Evolutionary conservation across 1,284 basidiomycete species (phyloP).

Genomic region (Cryptococcus sp.): DNA sequence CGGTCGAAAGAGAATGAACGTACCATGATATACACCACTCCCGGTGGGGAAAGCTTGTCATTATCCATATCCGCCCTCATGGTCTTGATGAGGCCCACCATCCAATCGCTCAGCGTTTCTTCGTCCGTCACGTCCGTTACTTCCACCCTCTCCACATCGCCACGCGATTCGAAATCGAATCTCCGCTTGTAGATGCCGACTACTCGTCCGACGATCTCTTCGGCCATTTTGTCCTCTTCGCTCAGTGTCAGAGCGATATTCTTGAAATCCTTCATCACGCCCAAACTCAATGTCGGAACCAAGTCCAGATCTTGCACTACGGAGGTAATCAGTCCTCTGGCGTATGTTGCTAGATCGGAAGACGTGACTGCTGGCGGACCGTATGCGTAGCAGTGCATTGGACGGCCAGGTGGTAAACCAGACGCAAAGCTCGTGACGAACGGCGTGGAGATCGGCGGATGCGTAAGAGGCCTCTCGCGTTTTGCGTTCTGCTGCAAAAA

Average conservation of each 20-base stretch:
- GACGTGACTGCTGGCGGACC: slow-evolving; percentile 55
- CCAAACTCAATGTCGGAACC: slow-evolving; percentile 53
- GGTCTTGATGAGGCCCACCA: slow-evolving; percentile 53
- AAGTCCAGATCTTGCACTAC: slow-evolving; percentile 53
- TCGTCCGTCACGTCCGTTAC: slow-evolving; percentile 20
- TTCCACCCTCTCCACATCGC: background rate
- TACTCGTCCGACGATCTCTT: slow-evolving; percentile 57
- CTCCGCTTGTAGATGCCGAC: slow-evolving; percentile 41
- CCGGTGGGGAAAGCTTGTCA: slow-evolving; percentile 54
- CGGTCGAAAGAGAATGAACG: slow-evolving; percentile 5
- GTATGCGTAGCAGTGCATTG: slow-evolving; percentile 56
- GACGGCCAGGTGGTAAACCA: slow-evolving; percentile 56
- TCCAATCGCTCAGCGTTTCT: slow-evolving; percentile 48
- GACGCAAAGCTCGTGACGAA: slow-evolving; percentile 56
- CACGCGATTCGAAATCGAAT: slow-evolving; percentile 13
- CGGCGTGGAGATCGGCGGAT: slow-evolving; percentile 52
- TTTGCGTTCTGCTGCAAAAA: slow-evolving; percentile 40
- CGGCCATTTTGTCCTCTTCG: slow-evolving; percentile 53
- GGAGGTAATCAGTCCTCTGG: slow-evolving; percentile 55
- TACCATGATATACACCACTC: slow-evolving; percentile 46
- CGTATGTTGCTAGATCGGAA: slow-evolving; percentile 54
- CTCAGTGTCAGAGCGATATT: slow-evolving; percentile 55
- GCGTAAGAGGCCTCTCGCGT: slow-evolving; percentile 21
- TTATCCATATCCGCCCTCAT: slow-evolving; percentile 55
- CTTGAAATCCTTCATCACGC: slow-evolving; percentile 56